Conservation (phyloP, 2,329 filamentous ascomycete genomes). For the Ophiostoma tasmaniense region DNA sequence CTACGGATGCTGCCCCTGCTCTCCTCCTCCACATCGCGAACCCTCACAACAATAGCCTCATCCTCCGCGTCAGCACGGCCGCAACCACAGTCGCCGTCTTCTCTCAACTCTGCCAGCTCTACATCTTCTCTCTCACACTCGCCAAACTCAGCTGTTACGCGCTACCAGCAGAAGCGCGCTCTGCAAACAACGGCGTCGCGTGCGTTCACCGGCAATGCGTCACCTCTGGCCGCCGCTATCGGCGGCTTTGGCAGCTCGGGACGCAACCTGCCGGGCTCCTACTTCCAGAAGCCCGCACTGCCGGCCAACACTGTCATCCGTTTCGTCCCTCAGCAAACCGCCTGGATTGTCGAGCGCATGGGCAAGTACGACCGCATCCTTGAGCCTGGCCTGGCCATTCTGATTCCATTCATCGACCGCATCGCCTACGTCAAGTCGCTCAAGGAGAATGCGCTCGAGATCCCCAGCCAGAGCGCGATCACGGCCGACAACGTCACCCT, state of each 20-base stretch:
- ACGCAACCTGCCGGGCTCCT: slow-evolving; percentile 50
- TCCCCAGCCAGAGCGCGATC: slow-evolving; percentile 94
- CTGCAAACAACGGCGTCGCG: slow-evolving; percentile 22
- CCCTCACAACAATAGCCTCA: slow-evolving; percentile 10
- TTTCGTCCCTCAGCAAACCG: slow-evolving; percentile 98
- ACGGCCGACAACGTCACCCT: slow-evolving; percentile 97
- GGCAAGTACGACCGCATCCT: slow-evolving; percentile 92
- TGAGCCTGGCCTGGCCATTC: slow-evolving; percentile 78
- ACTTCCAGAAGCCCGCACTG: slow-evolving; percentile 66
- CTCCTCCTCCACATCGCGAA: background rate
- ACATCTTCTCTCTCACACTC: background rate
- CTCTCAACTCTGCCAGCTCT: background rate
- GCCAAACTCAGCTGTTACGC: slow-evolving; percentile 14
- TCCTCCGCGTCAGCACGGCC: background rate
- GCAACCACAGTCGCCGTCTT: background rate
- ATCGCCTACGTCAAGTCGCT: slow-evolving; percentile 97
- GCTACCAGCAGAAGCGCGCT: slow-evolving; percentile 20
- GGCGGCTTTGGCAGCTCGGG: slow-evolving; percentile 19
- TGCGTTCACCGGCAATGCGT: slow-evolving; percentile 15
- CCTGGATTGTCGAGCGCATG: slow-evolving; percentile 99
- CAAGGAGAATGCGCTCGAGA: slow-evolving; percentile 94
- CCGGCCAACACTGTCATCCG: slow-evolving; percentile 92
- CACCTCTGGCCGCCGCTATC: slow-evolving; percentile 26
- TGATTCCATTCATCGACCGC: slow-evolving; percentile 84
- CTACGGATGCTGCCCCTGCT: slow-evolving; percentile 12